These are phyloP conservation scores for Solanum boliviense DNA, from an alignment of 257 asterid species.

Conservation along the genomic window DNA sequence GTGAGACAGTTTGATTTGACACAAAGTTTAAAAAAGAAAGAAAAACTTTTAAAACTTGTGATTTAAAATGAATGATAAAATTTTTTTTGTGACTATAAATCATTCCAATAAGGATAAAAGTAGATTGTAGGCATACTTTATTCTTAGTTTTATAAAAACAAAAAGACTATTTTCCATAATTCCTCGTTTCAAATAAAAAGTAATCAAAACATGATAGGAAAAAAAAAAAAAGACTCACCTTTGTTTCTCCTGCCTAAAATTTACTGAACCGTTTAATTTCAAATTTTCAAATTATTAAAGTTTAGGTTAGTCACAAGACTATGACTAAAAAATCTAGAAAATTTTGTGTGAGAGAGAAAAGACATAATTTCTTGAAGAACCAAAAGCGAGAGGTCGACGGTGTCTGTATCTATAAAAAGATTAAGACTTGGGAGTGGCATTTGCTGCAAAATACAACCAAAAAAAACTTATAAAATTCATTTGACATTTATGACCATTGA, in stretches of 20 bases:
- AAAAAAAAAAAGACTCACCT: accelerated
- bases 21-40: no score
- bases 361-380: not conserved
- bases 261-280: not conserved
- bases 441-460: not conserved
- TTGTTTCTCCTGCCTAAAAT: not conserved
- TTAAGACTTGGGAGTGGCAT: not conserved
- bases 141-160: accelerated
- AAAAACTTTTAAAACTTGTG: no score
- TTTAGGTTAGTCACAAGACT: not conserved
- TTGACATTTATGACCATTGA: not conserved
- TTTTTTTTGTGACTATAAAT: no score
- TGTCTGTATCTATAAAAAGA: not conserved
- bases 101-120: no score
- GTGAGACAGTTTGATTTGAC: no score
- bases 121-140: accelerated
- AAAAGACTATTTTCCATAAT: no score
- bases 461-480: not conserved
- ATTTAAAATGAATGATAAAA: no score
- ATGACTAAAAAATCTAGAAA: not conserved
- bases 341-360: not conserved
- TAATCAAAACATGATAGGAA: no score
- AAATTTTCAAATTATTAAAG: not conserved
- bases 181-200: no score
- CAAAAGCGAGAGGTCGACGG: not conserved